Conservation (phyloP, 202 grass and related monocot genomes). For the Panicum virgatum region DNA sequence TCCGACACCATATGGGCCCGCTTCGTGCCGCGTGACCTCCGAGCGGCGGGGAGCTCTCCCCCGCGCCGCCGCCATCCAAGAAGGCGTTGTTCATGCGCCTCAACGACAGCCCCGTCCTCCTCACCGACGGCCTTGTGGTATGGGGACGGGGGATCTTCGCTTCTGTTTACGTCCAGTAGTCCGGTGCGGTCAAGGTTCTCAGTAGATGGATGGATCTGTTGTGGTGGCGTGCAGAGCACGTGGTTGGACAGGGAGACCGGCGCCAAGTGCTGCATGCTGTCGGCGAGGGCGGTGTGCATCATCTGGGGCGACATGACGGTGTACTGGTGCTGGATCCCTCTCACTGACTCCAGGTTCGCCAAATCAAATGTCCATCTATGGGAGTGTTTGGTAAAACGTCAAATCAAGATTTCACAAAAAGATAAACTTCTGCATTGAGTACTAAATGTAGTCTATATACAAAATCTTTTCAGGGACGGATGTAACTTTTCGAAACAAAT, state of each 20-base stretch:
- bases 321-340: constrained; percentile 56
- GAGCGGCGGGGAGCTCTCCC: not conserved
- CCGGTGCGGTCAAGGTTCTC: not conserved
- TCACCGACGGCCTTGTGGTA: constrained; percentile 49
- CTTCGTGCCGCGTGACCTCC: constrained; percentile 31
- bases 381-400: no score
- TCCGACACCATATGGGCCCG: constrained; percentile 30
- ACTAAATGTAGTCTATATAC: no score
- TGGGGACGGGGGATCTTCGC: not conserved
- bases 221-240: constrained; percentile 25
- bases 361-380: not conserved
- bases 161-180: not conserved
- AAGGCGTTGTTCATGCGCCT: constrained; percentile 69
- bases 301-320: constrained; percentile 8
- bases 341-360: constrained; percentile 52
- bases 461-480: no score
- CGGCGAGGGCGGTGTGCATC: constrained; percentile 55
- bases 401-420: no score
- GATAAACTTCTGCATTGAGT: no score
- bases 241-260: constrained; percentile 49
- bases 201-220: not conserved
- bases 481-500: no score
- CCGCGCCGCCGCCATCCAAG: constrained; percentile 41
- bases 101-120: constrained; percentile 38
- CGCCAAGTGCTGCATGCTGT: constrained; percentile 65